Evolutionary conservation across 2,329 filamentous ascomycete genomes (phyloP).

Genomic region (Alternaria novae-zelandiae): DNA sequence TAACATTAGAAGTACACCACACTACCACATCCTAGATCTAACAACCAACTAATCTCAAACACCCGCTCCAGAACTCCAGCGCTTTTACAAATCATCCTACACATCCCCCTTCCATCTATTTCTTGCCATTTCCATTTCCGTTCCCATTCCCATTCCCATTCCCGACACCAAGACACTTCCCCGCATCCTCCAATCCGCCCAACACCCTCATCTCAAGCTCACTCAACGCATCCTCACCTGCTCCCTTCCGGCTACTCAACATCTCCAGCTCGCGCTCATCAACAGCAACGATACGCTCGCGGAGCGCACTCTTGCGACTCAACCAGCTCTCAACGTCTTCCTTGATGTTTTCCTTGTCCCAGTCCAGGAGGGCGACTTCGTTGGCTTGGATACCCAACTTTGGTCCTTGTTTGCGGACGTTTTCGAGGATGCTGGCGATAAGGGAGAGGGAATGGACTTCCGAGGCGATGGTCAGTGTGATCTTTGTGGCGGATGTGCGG

Average conservation of each 20-base stretch:
- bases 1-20: slow-evolving; percentile 1
- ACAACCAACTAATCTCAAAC: neutral
- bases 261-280: slow-evolving; percentile 74
- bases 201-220: slow-evolving; percentile 78
- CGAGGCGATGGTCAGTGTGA: slow-evolving; percentile 75
- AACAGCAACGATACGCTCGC: slow-evolving; percentile 75
- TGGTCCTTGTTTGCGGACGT: slow-evolving; percentile 61
- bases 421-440: slow-evolving; percentile 73
- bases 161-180: slow-evolving; percentile 46
- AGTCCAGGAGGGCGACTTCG: slow-evolving; percentile 75
- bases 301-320: slow-evolving; percentile 69
- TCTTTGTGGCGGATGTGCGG: slow-evolving; percentile 52
- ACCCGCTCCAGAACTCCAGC: slow-evolving; percentile 9
- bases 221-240: slow-evolving; percentile 50
- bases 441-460: slow-evolving; percentile 82
- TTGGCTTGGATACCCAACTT: slow-evolving; percentile 58
- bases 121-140: neutral
- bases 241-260: slow-evolving; percentile 47
- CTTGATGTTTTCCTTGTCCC: slow-evolving; percentile 73
- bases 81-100: slow-evolving; percentile 7
- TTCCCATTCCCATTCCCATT: slow-evolving; percentile 16
- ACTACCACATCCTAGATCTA: neutral
- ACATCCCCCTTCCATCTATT: neutral
- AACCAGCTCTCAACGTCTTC: slow-evolving; percentile 88
- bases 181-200: slow-evolving; percentile 41